These are phyloP conservation scores for Conringia planisiliqua DNA, from an alignment of 345 rosid genomes.

Conservation along the genomic window DNA sequence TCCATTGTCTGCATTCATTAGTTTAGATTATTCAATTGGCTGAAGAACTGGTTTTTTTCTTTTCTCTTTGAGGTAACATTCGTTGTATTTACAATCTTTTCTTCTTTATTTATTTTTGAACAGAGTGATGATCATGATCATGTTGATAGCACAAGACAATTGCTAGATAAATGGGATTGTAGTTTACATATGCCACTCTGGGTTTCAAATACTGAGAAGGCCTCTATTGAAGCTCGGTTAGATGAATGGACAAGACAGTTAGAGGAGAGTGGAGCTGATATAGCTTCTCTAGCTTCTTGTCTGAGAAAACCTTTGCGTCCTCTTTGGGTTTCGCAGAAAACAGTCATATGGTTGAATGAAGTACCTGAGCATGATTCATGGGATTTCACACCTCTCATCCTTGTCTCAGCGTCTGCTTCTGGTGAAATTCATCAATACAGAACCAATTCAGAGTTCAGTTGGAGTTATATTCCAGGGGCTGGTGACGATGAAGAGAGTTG, in stretches of 20 bases:
- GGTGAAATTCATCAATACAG: constrained; percentile 39
- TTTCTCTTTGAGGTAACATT: neutral
- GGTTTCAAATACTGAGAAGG: constrained; percentile 77
- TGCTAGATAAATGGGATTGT: constrained; percentile 64
- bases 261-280: constrained; percentile 83
- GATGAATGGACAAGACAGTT: constrained; percentile 73
- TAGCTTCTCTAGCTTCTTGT: constrained; percentile 52
- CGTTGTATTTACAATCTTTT: neutral
- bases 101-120: constrained; percentile 8
- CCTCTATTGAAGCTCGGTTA: constrained; percentile 56
- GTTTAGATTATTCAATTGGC: neutral
- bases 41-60: neutral
- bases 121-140: constrained; percentile 28
- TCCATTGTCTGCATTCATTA: neutral
- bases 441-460: constrained; percentile 71
- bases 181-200: constrained; percentile 90
- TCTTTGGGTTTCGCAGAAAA: constrained; percentile 83
- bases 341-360: constrained; percentile 87
- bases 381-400: constrained; percentile 87
- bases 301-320: constrained; percentile 78
- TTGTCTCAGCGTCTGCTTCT: constrained; percentile 69
- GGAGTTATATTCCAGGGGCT: constrained; percentile 94
- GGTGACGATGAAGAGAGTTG: constrained; percentile 99
- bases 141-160: neutral
- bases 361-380: constrained; percentile 87